Percentiles rank a stretch among this genome's conserved stretches.
Conservation (phyloP, 176 grass and related monocot genomes). For the Puya raimondii region DNA sequence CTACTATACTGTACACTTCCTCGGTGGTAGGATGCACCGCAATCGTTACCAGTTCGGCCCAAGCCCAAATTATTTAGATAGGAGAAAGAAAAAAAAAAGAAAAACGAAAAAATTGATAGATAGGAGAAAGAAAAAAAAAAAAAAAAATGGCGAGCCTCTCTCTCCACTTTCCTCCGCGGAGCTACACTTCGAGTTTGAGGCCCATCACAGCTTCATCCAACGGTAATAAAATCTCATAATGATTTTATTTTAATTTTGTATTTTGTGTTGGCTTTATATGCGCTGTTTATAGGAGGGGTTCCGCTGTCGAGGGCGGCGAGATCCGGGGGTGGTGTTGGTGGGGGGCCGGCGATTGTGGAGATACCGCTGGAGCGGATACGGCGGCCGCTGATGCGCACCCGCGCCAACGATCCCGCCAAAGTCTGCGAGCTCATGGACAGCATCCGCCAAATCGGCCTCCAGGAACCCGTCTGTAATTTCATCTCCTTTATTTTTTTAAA, state of each 20-base stretch:
- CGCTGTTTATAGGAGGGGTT: background rate
- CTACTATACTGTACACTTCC: too few species aligned
- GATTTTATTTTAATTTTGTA: background rate
- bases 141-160: background rate
- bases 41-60: background rate
- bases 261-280: background rate
- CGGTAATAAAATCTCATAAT: background rate
- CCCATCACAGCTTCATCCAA: background rate
- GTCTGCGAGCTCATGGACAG: slow-evolving; percentile 91
- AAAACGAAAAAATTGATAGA: background rate
- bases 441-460: slow-evolving; percentile 72
- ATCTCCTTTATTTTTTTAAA: background rate
- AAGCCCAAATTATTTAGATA: too few species aligned
- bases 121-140: background rate
- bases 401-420: slow-evolving; percentile 71
- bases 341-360: slow-evolving; percentile 63
- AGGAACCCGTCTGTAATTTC: slow-evolving; percentile 57
- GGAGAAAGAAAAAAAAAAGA: too few species aligned
- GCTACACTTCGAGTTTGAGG: background rate
- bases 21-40: background rate
- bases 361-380: slow-evolving; percentile 68
- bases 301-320: background rate
- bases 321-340: slow-evolving; percentile 30
- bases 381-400: slow-evolving; percentile 72
- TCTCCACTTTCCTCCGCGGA: background rate